These are phyloP conservation scores for Pycnococcus provasolii DNA, from an alignment of 139 green algal species.

Conservation along the genomic window DNA sequence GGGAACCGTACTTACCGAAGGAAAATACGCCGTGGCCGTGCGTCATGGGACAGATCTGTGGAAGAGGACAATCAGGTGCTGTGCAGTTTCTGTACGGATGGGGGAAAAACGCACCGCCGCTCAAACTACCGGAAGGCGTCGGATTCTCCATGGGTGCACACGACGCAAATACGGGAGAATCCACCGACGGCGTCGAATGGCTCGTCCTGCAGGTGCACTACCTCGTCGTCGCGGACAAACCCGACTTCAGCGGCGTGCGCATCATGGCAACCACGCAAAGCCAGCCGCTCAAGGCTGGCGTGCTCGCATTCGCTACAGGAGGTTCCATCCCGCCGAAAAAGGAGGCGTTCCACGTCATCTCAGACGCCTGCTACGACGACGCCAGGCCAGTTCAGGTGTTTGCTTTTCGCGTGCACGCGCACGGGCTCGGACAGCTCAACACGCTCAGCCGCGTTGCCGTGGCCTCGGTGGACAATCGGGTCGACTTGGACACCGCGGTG, in stretches of 20 bases:
- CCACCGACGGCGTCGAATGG: not conserved
- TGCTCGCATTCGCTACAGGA: conserved; percentile 3
- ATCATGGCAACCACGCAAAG: not conserved
- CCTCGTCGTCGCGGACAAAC: not conserved
- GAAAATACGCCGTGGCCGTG: not conserved
- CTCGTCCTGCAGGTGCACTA: conserved; percentile 28
- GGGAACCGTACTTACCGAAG: not conserved
- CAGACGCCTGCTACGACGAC: conserved; percentile 61
- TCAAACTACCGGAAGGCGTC: conserved; percentile 51
- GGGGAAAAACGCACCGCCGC: conserved; percentile 58
- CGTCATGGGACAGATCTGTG: not conserved
- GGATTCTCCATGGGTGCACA: conserved; percentile 38
- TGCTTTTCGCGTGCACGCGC: conserved; percentile 73
- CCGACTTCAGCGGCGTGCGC: not conserved
- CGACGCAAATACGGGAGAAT: not conserved
- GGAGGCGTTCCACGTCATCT: conserved; percentile 32
- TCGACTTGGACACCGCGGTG: no score
- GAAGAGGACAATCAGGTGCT: conserved; percentile 7
- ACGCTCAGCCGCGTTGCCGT: no score
- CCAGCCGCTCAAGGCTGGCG: not conserved
- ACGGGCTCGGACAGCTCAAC: conserved; percentile 47
- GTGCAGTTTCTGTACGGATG: conserved; percentile 64
- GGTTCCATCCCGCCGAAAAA: conserved; percentile 8
- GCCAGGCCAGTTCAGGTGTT: conserved; percentile 62
- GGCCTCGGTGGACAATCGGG: no score